Percentiles rank a stretch among this genome's conserved stretches.
Conservation (phyloP, 1,284 basidiomycete species). For the Cryptococcus neoformans region DNA sequence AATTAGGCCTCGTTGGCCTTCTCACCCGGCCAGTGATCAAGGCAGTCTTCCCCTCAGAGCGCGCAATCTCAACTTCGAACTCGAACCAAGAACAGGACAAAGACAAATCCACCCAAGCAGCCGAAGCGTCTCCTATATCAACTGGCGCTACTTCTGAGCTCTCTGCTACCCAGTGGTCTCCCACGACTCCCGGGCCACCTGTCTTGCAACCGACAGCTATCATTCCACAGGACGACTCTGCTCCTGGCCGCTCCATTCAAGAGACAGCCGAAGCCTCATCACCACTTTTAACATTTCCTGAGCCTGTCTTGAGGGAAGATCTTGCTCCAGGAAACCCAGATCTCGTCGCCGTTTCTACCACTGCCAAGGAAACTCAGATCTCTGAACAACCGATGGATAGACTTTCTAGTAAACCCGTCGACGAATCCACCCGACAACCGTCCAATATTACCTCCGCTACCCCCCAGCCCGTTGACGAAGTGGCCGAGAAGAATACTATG, state of each 20-base stretch:
- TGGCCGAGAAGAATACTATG: too few relatives aligned
- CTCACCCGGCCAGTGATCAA: constrained; percentile 45
- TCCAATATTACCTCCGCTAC: neutral
- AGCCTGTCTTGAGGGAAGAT: neutral
- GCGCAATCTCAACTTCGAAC: constrained; percentile 6
- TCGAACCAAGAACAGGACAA: neutral
- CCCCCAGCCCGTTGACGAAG: neutral
- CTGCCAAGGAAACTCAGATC: neutral
- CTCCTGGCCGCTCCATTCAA: neutral
- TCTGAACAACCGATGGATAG: neutral
- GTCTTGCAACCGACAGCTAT: neutral
- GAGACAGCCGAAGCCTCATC: too few relatives aligned
- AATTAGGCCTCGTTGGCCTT: constrained; percentile 46
- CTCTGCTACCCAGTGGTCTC: constrained; percentile 12
- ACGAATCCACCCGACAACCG: neutral
- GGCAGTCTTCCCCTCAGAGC: constrained; percentile 38
- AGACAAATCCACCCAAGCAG: neutral
- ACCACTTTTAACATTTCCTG: neutral
- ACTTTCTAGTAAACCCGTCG: neutral
- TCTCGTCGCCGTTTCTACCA: neutral
- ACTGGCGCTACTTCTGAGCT: constrained; percentile 4
- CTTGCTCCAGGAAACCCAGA: neutral
- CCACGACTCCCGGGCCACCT: constrained; percentile 8
- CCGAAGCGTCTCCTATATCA: constrained; percentile 1
- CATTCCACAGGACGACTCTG: neutral